Evolutionary conservation across 192 early-diverging fungal species (phyloP), one percentile per base, ranked within the genome.

Genomic region (Podila verticillata): DNA sequence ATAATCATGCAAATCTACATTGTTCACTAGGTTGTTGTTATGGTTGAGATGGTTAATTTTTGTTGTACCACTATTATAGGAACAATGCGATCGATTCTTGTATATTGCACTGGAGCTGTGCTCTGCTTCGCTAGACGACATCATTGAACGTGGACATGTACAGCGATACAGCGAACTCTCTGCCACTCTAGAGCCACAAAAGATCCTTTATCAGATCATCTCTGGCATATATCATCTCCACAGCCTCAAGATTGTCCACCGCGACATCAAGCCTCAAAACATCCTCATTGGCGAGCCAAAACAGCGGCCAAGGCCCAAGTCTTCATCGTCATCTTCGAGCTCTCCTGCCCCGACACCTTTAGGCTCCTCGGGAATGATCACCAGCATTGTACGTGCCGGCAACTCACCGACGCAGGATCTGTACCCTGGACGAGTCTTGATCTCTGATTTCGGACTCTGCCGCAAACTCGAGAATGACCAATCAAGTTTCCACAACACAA

Each of bases 71-170:
- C 48, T 7, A 57, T 60, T 57, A 5, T 63, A 89, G 87, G 96
- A 98, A 84, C 87, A 92, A 70, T 87, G 91, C 31, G 93, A 94
- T 69, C 87, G 93, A 31, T 99, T 99, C 83, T 90, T 97, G 87
- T 98, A 97, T 70, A 98, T 99, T 84, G 98, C 98, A 20, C 86
- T 99, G 29, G 98, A 99, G 77, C 88, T 97, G 2, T 98, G 96
- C 72, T 91, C 91, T 4, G 96, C 92, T 0, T 95, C 95, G 17
- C 80, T 99, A 61, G 87, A 91, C n/a, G 98, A 98, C 66, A 88
- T 95, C 17, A 86, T 97, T 32, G 92, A 93, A 64, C 86, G 90
- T 44, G 62, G 83, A 19, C 77, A 82, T 39, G 48, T 80, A 3
- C 75, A 90, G 20, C 80, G 85, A 5, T 60, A 84, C 60, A 44